Conservation (phyloP, 2,329 filamentous ascomycete genomes). For the Pestalotiopsis sp. region DNA sequence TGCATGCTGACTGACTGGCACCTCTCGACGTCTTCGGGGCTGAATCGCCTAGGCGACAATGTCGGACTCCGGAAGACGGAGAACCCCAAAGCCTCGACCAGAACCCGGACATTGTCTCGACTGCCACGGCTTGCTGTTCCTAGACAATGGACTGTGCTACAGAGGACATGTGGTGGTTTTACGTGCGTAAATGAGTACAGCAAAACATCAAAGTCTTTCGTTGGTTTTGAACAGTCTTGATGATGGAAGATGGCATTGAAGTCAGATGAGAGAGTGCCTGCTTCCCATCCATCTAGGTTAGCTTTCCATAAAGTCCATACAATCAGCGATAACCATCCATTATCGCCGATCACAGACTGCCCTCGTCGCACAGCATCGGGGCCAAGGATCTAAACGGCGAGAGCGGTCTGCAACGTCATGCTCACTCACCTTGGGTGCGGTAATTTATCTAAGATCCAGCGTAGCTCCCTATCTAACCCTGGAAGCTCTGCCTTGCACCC, state of each 20-base stretch:
- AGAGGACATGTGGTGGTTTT: neutral
- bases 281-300: neutral
- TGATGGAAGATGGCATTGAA: neutral
- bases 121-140: neutral
- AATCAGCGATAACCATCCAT: neutral
- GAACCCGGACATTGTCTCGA: neutral
- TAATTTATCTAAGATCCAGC: slow-evolving; percentile 8
- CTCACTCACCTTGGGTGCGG: neutral
- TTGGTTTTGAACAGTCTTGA: neutral
- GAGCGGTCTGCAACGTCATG: slow-evolving; percentile 7
- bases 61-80: slow-evolving; percentile 9
- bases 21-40: neutral
- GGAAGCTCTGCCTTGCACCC: slow-evolving; percentile 11
- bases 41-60: neutral
- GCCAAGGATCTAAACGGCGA: neutral
- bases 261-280: neutral
- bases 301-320: neutral
- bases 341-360: neutral
- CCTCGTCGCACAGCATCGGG: neutral
- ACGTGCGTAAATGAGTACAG: neutral
- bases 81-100: neutral
- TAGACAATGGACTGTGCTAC: neutral
- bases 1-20: neutral
- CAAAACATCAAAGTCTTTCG: neutral
- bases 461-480: slow-evolving; percentile 6